Conservation (phyloP, 805 yeast genomes). For the Cyberlindnera xishuangbannaensis region DNA sequence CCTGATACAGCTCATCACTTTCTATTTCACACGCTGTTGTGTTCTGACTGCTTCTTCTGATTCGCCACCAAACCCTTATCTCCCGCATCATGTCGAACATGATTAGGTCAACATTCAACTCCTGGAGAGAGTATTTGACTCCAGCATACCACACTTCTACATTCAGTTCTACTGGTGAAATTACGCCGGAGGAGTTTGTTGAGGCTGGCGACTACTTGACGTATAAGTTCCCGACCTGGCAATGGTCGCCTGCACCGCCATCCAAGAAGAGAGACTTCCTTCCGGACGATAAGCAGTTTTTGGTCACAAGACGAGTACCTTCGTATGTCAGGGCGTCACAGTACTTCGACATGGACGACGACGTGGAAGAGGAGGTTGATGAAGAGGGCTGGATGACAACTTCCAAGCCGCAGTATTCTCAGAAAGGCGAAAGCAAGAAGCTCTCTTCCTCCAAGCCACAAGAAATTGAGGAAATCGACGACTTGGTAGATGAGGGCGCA, state of each 20-base stretch:
- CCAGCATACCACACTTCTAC: conserved; percentile 87
- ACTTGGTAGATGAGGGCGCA: conserved; percentile 37
- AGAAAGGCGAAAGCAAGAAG: too few relatives aligned
- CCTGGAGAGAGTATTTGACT: conserved; percentile 86
- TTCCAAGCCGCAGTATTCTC: conserved; percentile 21
- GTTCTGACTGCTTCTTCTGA: too few relatives aligned
- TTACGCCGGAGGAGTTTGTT: conserved; percentile 94
- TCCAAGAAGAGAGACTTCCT: conserved; percentile 58
- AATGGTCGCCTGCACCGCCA: conserved; percentile 67
- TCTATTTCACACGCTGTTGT: too few relatives aligned
- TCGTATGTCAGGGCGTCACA: conserved; percentile 64
- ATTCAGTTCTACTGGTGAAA: conserved; percentile 80
- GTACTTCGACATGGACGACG: conserved; percentile 39
- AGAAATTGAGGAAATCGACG: conserved; percentile 38
- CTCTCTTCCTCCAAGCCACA: background rate
- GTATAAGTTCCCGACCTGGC: conserved; percentile 94
- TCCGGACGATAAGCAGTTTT: conserved; percentile 80
- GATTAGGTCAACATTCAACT: conserved; percentile 71
- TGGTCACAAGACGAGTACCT: conserved; percentile 88
- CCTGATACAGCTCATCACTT: too few relatives aligned
- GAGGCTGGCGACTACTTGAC: conserved; percentile 90
- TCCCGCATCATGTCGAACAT: conserved; percentile 1
- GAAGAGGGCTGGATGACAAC: conserved; percentile 59
- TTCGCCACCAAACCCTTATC: too few relatives aligned
- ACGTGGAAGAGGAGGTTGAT: conserved; percentile 32